Conservation (phyloP, 2,329 filamentous ascomycete species). For the Cladosporium oxysporum region DNA sequence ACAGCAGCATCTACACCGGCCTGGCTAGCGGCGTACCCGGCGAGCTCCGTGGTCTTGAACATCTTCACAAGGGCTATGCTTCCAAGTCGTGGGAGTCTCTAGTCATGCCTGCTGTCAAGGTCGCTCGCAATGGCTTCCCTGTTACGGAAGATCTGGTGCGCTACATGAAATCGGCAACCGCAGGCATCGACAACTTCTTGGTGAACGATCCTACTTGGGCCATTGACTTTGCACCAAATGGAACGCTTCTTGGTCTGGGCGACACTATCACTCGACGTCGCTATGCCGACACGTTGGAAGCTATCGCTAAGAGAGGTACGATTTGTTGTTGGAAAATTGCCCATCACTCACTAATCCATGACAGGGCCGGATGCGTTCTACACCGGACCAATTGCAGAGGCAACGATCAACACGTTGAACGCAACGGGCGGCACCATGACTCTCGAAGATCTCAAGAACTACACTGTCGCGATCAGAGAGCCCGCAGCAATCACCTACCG, state of each 20-base stretch:
- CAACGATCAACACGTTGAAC: constrained; percentile 70
- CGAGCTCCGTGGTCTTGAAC: constrained; percentile 75
- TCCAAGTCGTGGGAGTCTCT: constrained; percentile 59
- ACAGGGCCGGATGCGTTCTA: constrained; percentile 67
- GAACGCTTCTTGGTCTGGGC: constrained; percentile 68
- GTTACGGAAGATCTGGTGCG: constrained; percentile 72
- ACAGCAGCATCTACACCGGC: constrained; percentile 59
- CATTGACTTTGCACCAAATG: constrained; percentile 83
- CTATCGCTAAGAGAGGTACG: constrained; percentile 68
- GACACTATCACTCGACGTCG: constrained; percentile 79
- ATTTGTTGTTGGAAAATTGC: neutral
- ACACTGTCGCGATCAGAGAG: constrained; percentile 66
- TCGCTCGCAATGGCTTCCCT: constrained; percentile 73
- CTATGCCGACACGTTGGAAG: constrained; percentile 77
- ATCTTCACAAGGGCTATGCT: constrained; percentile 73
- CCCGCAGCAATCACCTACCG: constrained; percentile 58
- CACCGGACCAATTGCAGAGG: constrained; percentile 68
- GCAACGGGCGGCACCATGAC: constrained; percentile 81
- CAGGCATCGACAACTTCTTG: constrained; percentile 64
- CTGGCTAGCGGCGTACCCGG: constrained; percentile 64
- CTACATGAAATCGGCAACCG: constrained; percentile 65
- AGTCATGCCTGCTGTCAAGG: constrained; percentile 69
- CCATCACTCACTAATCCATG: neutral
- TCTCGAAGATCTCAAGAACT: constrained; percentile 72
- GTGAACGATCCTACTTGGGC: constrained; percentile 77